Evolutionary conservation across 768 basidiomycete genomes (phyloP).

Genomic region (Leccinum pellstonianum): DNA sequence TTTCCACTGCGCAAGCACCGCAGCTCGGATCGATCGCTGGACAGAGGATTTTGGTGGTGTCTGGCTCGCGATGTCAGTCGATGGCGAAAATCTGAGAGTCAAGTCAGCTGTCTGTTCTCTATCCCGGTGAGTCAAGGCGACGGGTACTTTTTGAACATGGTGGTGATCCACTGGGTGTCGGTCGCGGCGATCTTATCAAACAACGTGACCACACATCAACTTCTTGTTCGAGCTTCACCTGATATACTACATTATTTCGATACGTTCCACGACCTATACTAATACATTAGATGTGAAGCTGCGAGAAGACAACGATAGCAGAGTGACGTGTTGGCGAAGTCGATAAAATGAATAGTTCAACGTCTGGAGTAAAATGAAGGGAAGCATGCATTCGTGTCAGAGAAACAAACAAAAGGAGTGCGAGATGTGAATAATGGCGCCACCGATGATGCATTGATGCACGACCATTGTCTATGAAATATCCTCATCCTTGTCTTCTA

Average conservation of each 20-base stretch:
- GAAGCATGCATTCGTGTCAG: constrained; percentile 28
- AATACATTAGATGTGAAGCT: constrained; percentile 39
- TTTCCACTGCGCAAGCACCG: constrained; percentile 80
- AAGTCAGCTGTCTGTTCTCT: constrained; percentile 9
- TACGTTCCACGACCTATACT: constrained; percentile 33
- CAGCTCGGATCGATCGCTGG: constrained; percentile 82
- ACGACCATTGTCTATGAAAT: constrained; percentile 38
- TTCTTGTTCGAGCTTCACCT: constrained; percentile 14
- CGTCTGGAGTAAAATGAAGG: constrained; percentile 18
- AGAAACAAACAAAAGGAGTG: constrained; percentile 29
- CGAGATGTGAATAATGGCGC: constrained; percentile 22
- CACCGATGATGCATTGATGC: constrained; percentile 24
- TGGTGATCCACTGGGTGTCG: constrained; percentile 22
- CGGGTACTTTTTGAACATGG: constrained; percentile 76
- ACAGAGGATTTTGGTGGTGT: constrained; percentile 92
- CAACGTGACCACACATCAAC: neutral
- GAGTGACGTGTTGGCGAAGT: constrained; percentile 20
- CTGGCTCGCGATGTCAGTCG: constrained; percentile 84
- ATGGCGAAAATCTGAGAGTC: constrained; percentile 57
- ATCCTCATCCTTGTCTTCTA: constrained; percentile 93
- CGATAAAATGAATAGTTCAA: constrained; percentile 32
- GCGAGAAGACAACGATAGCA: constrained; percentile 33
- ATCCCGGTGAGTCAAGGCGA: constrained; percentile 4
- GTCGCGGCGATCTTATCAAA: constrained; percentile 14
- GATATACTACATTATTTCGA: constrained; percentile 30